phyloP scores from a whole-genome alignment of 257 asterid species.

The Thymus mandschuricus region DNA sequence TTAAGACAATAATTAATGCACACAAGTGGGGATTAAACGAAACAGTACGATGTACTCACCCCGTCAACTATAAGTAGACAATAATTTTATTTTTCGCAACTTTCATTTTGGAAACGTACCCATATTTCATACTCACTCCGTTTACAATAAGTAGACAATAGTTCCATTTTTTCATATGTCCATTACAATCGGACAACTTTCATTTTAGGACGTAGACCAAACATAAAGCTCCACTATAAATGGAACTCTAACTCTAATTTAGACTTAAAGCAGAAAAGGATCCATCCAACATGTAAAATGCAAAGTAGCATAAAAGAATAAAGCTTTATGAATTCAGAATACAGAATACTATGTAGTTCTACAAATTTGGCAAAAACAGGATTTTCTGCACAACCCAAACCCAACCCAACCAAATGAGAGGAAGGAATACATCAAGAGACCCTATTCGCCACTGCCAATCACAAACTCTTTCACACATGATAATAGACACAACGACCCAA shows the following conservation, averaged over 20 bases:
- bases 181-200: too few species aligned
- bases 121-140: too few species aligned
- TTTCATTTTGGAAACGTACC: too few species aligned
- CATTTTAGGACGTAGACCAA: too few species aligned
- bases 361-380: slow-evolving; percentile 31
- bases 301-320: slow-evolving; percentile 23
- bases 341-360: slow-evolving; percentile 12
- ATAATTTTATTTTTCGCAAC: too few species aligned
- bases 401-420: slow-evolving; percentile 17
- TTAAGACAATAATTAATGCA: too few species aligned
- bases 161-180: too few species aligned
- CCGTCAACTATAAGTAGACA: too few species aligned
- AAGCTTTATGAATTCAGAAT: slow-evolving; percentile 21
- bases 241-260: not conserved
- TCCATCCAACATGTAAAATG: not conserved
- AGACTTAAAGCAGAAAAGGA: not conserved
- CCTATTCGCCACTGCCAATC: slow-evolving; percentile 3
- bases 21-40: too few species aligned
- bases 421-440: slow-evolving; percentile 37
- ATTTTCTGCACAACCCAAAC: slow-evolving; percentile 46
- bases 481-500: not conserved
- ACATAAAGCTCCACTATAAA: too few species aligned
- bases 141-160: too few species aligned
- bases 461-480: not conserved
- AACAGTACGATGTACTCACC: too few species aligned